Evolutionary conservation across 768 basidiomycete species (phyloP), one percentile per base, ranked within the genome.

Genomic region (Kwoniella bestiolae): DNA sequence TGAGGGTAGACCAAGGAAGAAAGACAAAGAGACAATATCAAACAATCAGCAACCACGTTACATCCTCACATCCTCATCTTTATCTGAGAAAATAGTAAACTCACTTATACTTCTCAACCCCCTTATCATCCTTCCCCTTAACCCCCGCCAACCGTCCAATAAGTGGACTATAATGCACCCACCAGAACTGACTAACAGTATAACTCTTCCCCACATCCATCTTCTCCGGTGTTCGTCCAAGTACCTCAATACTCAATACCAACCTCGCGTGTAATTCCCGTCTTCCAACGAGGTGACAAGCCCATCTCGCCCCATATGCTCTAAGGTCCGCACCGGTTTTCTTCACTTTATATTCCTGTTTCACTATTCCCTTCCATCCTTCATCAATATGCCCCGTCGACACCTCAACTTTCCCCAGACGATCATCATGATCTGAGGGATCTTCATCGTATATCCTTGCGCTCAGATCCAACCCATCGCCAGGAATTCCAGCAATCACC

Each of bases 111-210:
- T 63, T 60, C 58, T 73, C 73, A 9, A 68, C 71, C 16, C 73
- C 78, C 34, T 67, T 61, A 46, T 70, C 55, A n/a, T 70, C 69
- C 23, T 69, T 67, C n/a, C 60, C 67, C 50, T 72, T 77, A 2
- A 73, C 75, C 34, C 77, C 73, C 28, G 82, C 74, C 50, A 84
- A 63, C 18, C 74, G 66, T 1, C 83, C 83, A 47, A 84, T 82
- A 29, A 84, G 74, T 8, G 84, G 84, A 9, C 83, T 84, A 70
- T 82, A 84, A 56, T 85, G 73, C 25, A 60, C 65, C 60, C 60
- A 60, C 81, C 69, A 73, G 80, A 83, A 82, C 8, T 81, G 82
- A 7, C 83, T 83, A 32, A 84, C 60, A 11, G 84, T 85, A 65
- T 83, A 84, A 34, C 81, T 62, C 51, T 83, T 80, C 2, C 79